Conservation (phyloP, 305 asterid genomes). For the Fraxinus paxiana region DNA sequence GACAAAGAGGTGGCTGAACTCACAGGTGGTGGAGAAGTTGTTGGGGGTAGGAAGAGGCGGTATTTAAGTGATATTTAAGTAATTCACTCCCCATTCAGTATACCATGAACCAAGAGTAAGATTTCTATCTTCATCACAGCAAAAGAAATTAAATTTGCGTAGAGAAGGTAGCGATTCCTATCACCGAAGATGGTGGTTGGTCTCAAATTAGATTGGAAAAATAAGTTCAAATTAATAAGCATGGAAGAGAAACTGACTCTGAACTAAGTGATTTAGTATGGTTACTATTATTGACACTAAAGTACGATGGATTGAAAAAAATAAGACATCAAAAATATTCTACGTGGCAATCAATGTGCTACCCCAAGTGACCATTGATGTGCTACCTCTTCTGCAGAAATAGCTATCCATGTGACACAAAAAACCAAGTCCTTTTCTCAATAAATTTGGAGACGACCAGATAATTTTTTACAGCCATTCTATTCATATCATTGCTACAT, state of each 20-base stretch:
- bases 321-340: neutral
- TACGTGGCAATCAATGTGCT: neutral
- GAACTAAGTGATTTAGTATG: too few relatives aligned
- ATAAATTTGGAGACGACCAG: neutral
- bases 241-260: too few relatives aligned
- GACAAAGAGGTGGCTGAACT: too few relatives aligned
- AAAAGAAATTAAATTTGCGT: neutral
- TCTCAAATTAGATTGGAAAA: too few relatives aligned
- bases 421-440: neutral
- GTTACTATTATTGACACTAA: neutral
- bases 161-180: neutral
- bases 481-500: neutral
- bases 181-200: too few relatives aligned
- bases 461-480: neutral
- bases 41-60: too few relatives aligned
- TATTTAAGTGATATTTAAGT: neutral
- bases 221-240: too few relatives aligned
- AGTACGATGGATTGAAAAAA: neutral
- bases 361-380: too few relatives aligned
- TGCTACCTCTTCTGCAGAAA: neutral
- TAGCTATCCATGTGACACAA: neutral
- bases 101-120: neutral
- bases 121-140: neutral
- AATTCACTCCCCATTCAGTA: neutral
- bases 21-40: too few relatives aligned